These are phyloP conservation scores for Rosa hybrid DNA, from an alignment of 331 rosid genomes.

Conservation along the genomic window DNA sequence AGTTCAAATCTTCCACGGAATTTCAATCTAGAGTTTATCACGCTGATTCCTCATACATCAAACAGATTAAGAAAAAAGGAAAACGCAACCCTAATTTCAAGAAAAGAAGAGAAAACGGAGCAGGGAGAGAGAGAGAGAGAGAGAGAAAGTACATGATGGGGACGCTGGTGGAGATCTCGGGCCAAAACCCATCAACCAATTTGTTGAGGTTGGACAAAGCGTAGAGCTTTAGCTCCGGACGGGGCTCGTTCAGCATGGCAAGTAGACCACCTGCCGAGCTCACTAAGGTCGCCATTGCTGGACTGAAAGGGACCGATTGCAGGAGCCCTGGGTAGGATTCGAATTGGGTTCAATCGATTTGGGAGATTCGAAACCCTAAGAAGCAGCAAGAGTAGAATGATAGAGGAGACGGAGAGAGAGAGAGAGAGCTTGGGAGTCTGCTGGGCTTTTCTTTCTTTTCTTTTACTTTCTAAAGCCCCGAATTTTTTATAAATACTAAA, in stretches of 20 bases:
- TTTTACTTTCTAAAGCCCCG: neutral
- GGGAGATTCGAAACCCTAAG: conserved; percentile 52
- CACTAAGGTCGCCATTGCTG: conserved; percentile 65
- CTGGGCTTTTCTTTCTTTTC: neutral
- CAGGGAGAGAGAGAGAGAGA: neutral
- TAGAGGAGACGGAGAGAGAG: neutral
- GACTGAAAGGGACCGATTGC: neutral
- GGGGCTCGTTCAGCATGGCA: conserved; percentile 92
- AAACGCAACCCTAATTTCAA: conserved; percentile 32
- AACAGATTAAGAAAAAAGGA: conserved; percentile 12
- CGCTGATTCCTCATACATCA: neutral
- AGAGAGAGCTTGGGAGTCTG: neutral
- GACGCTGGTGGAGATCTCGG: conserved; percentile 98
- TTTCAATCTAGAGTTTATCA: neutral
- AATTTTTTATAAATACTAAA: neutral
- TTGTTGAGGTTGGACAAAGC: conserved; percentile 93
- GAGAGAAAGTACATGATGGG: conserved; percentile 79
- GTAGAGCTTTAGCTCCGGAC: conserved; percentile 78
- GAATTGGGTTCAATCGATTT: conserved; percentile 26
- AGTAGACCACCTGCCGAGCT: conserved; percentile 95
- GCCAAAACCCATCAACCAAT: conserved; percentile 90
- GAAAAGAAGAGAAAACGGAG: neutral
- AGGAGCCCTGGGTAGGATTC: neutral
- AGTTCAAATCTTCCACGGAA: neutral
- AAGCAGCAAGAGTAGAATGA: neutral